Evolutionary conservation across 2,329 filamentous ascomycete genomes (phyloP).

Genomic region (Fusarium sororula): DNA sequence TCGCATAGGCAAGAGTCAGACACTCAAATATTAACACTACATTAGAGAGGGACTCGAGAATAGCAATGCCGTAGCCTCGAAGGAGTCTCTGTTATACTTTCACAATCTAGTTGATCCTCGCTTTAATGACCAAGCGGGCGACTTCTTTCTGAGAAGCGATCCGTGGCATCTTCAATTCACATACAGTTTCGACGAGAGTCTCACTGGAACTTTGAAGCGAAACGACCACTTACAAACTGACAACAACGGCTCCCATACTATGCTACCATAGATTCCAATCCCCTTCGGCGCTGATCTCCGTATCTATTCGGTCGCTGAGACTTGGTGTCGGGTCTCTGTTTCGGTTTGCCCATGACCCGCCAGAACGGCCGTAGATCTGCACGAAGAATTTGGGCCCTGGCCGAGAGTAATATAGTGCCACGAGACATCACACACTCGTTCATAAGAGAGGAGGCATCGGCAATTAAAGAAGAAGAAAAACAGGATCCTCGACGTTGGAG

Average conservation of each 20-base stretch:
- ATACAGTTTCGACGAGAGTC: fast-evolving
- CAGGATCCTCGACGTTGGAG: no score
- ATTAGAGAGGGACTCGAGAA: fast-evolving
- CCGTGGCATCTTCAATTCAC: fast-evolving
- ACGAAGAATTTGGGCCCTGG: fast-evolving
- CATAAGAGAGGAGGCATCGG: fast-evolving
- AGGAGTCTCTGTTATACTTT: fast-evolving
- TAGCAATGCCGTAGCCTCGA: fast-evolving
- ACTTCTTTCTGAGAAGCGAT: background rate
- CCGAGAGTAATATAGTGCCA: fast-evolving
- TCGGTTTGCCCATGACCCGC: fast-evolving
- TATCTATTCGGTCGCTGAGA: background rate
- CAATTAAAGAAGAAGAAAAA: fast-evolving
- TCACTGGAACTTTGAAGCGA: fast-evolving
- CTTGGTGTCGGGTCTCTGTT: fast-evolving
- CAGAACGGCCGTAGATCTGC: fast-evolving
- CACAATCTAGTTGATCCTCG: fast-evolving
- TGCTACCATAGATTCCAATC: no score
- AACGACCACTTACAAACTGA: fast-evolving
- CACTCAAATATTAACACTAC: fast-evolving
- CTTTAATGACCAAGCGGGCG: fast-evolving
- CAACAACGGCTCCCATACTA: no score
- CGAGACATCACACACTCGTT: fast-evolving
- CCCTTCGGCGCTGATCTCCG: no score
- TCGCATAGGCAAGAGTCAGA: fast-evolving